Conservation (phyloP, 2,329 filamentous ascomycete species). For the Ceratocystis huliohia region DNA sequence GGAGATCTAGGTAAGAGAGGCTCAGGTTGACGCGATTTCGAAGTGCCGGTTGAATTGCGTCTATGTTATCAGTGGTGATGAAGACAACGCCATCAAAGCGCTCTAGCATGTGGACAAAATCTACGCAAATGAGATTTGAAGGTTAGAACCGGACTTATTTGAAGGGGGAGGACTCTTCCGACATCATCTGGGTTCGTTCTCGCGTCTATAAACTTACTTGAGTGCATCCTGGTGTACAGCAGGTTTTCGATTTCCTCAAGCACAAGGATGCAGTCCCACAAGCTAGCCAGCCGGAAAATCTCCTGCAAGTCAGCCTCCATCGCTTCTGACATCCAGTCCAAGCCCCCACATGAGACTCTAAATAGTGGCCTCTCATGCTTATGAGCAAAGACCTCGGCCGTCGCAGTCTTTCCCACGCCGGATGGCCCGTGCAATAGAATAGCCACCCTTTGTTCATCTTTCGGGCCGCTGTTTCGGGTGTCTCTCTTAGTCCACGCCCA, state of each 20-base stretch:
- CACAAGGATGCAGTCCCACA: not conserved
- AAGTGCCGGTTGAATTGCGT: not conserved
- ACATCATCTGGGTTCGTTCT: too few relatives aligned
- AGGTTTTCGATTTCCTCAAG: not conserved
- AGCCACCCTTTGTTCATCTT: conserved; percentile 29
- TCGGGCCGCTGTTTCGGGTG: conserved; percentile 33
- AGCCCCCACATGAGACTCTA: conserved; percentile 15
- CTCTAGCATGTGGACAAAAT: not conserved
- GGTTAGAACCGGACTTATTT: not conserved
- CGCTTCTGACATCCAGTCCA: not conserved
- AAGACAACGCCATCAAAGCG: not conserved
- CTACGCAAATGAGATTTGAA: not conserved
- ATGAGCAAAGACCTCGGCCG: conserved; percentile 34
- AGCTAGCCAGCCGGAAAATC: not conserved
- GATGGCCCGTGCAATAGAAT: conserved; percentile 37
- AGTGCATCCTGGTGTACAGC: not conserved
- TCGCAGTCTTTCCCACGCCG: conserved; percentile 38
- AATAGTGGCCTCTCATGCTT: conserved; percentile 35
- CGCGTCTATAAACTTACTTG: not conserved
- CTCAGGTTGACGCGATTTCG: not conserved
- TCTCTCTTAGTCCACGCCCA: not conserved
- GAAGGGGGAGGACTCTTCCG: not conserved
- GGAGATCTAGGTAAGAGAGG: not conserved
- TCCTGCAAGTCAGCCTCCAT: not conserved
- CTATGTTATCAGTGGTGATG: not conserved